Evolutionary conservation across 202 grass and related monocot genomes (phyloP).

Genomic region (Saccharum hybrid): DNA sequence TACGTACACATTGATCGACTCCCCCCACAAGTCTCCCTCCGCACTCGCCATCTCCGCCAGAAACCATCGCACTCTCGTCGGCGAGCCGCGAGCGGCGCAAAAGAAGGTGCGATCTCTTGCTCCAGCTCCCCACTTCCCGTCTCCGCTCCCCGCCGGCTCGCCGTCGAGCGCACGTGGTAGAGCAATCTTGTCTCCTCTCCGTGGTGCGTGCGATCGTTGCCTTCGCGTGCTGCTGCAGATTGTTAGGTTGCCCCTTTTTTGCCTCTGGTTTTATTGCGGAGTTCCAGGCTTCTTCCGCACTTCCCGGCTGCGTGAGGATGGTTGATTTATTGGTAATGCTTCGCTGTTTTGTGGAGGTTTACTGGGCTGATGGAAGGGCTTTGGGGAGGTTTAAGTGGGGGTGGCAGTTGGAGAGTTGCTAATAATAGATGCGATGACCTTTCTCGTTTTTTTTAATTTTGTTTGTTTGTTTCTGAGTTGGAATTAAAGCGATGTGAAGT

Average conservation of each 20-base stretch:
- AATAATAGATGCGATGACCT: conserved; percentile 12
- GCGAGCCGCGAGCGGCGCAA: neutral
- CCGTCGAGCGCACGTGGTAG: neutral
- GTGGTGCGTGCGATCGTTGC: conserved; percentile 14
- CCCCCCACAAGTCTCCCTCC: neutral
- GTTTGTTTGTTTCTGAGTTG: neutral
- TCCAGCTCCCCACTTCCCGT: neutral
- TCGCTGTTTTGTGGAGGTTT: neutral
- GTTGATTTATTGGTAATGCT: neutral
- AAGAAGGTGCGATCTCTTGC: conserved; percentile 24
- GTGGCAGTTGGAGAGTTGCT: neutral
- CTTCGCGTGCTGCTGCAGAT: neutral
- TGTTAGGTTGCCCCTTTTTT: neutral
- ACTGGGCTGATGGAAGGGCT: neutral
- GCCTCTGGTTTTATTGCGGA: neutral
- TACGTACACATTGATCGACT: conserved; percentile 42
- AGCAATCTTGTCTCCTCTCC: conserved; percentile 7
- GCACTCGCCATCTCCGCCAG: neutral
- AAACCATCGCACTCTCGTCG: neutral
- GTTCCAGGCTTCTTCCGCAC: neutral
- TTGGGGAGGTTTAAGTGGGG: neutral
- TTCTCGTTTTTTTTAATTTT: neutral
- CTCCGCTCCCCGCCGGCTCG: neutral
- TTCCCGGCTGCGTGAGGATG: neutral
- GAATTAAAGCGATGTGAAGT: neutral